Evolutionary conservation across 1,284 basidiomycete genomes (phyloP), one percentile per base, ranked within the genome.

Genomic region (Heliocybe sulcata): DNA sequence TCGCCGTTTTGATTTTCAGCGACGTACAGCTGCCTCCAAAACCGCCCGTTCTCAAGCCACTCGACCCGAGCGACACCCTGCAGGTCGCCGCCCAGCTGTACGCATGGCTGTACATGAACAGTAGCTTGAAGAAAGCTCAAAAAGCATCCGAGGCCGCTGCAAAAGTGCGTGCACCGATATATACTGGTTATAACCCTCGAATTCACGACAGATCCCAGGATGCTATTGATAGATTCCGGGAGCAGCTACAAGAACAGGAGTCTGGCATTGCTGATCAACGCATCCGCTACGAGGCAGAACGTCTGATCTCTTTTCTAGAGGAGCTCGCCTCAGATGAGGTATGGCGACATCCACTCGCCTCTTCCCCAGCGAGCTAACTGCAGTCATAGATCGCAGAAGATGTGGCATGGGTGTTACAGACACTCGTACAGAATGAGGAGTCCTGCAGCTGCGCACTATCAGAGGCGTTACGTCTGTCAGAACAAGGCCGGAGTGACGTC

Each of bases 41-140:
- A 31, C 29, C 12, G 12, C 29, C 29, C 6, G 29, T 31, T 12
- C 19, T 42, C 12, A 42, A 42, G 38, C 38, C 38, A 16, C 38
- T 42, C 19, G 38, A 42, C 38, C 8, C 12, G 22, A 49, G 27
- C 22, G 47, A 49, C 47, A 29, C 72, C 16, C 63, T 76, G 3
- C 72, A 76, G 58, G 63, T 75, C n/a, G 73, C 72, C 2, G 72
- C 76, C 20, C 73, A 77, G 54, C 62, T 70, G 9, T 76, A 77
- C 56, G 72, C 77, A 59, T 80, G 77, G 77, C 57, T 73, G 33
- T 75, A 75, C 58, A 79, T 80, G 77, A 71, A 71, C 11, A 73
- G 73, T 25, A 75, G 75, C 0, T 65, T 80, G 20, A 75, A 79
- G 27, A 73, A 74, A 4, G 74, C 72, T 55, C 77, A 79, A 61